phyloP scores from a whole-genome alignment of 2,329 filamentous ascomycete genomes.

The Stenocarpella maydis region DNA sequence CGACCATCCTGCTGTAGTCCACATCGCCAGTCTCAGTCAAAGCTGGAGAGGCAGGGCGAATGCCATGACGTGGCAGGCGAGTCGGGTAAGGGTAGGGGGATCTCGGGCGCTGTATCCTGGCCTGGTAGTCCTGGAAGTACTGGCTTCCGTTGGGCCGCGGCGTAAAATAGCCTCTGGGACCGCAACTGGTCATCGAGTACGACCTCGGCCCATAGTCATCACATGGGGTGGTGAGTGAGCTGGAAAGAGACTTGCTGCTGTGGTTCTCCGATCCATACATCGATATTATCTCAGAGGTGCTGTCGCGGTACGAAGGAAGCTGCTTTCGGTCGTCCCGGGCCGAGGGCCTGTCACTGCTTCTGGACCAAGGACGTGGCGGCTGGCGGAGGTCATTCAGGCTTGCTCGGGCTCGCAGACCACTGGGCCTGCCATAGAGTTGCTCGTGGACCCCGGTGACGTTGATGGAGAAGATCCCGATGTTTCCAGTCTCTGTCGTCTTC shows the following conservation, averaged over 20 bases:
- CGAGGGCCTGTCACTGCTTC: conserved; percentile 44
- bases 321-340: conserved; percentile 52
- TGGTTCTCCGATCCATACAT: conserved; percentile 62
- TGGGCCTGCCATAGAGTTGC: conserved; percentile 41
- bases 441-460: conserved; percentile 60
- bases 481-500: conserved; percentile 72
- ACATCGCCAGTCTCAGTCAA: conserved; percentile 56
- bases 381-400: conserved; percentile 43
- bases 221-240: conserved; percentile 51
- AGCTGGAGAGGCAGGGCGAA: conserved; percentile 58
- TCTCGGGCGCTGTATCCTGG: conserved; percentile 51
- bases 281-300: conserved; percentile 63
- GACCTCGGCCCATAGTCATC: conserved; percentile 57
- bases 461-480: conserved; percentile 67
- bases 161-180: conserved; percentile 43
- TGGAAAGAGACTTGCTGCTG: conserved; percentile 48
- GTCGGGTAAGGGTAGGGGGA: conserved; percentile 68
- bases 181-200: conserved; percentile 63
- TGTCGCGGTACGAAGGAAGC: conserved; percentile 59
- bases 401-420: conserved; percentile 42
- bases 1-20: conserved; percentile 60
- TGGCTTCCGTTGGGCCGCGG: conserved; percentile 45
- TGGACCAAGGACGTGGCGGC: conserved; percentile 42
- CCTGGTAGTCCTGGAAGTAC: conserved; percentile 19
- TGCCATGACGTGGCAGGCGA: conserved; percentile 62